phyloP scores from a whole-genome alignment of 1,284 basidiomycete genomes.

The Tilletiaria anomala region DNA sequence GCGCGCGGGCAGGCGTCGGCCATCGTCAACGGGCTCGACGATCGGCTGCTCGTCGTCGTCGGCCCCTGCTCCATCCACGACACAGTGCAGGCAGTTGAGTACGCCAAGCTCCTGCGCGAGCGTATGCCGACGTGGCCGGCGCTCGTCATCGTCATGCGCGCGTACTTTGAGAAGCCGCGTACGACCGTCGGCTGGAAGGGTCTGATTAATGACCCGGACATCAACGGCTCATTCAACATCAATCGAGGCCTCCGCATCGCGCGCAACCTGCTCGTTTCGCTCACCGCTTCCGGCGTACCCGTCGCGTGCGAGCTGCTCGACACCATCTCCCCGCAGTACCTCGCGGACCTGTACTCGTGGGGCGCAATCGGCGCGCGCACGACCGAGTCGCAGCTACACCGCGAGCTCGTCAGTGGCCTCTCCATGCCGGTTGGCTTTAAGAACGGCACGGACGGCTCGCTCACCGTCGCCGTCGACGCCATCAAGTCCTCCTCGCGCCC shows the following conservation, averaged over 20 bases:
- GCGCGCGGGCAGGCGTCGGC: constrained; percentile 21
- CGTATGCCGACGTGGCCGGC: neutral
- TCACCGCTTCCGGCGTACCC: constrained; percentile 75
- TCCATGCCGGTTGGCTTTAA: constrained; percentile 66
- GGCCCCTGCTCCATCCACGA: constrained; percentile 95
- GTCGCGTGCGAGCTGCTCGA: constrained; percentile 87
- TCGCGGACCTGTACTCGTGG: constrained; percentile 67
- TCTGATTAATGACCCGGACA: constrained; percentile 56
- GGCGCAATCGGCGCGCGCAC: constrained; percentile 95
- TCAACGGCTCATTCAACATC: constrained; percentile 87
- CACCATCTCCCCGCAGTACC: constrained; percentile 46
- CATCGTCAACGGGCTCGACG: constrained; percentile 34
- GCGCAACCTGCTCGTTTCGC: constrained; percentile 72
- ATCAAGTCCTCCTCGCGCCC: constrained; percentile 32
- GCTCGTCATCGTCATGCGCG: constrained; percentile 81
- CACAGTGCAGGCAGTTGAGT: constrained; percentile 72
- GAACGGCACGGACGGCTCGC: constrained; percentile 87
- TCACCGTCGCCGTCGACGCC: constrained; percentile 38
- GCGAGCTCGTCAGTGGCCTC: constrained; percentile 38
- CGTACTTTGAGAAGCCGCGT: constrained; percentile 71
- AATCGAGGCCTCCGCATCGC: constrained; percentile 68
- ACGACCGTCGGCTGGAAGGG: constrained; percentile 68
- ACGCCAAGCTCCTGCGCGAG: constrained; percentile 48
- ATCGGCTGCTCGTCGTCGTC: constrained; percentile 38
- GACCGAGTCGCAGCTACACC: constrained; percentile 48